Percentiles rank a stretch among this genome's conserved stretches.
Conservation (phyloP, 1,139 yeast species). For the Kurtzmaniella natalensis region DNA sequence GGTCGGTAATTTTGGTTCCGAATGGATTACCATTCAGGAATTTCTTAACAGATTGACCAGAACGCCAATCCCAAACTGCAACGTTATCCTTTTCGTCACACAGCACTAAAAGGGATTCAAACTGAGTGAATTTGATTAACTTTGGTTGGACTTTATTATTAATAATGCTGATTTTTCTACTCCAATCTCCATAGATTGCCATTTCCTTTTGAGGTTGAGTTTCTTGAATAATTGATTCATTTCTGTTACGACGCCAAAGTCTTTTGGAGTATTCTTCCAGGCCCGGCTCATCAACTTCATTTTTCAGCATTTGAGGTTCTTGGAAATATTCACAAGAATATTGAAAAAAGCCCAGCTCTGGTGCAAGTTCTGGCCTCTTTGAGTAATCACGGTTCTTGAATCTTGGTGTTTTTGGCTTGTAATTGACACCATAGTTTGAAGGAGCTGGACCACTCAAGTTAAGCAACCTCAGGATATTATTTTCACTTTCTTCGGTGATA, state of each 20-base stretch:
- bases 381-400: constrained; percentile 37
- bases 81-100: constrained; percentile 84
- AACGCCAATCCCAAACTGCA: constrained; percentile 87
- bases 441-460: constrained; percentile 36
- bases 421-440: constrained; percentile 47
- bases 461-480: constrained; percentile 34
- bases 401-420: constrained; percentile 49
- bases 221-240: constrained; percentile 78
- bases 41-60: constrained; percentile 50
- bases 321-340: constrained; percentile 91
- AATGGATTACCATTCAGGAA: constrained; percentile 84
- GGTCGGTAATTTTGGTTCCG: constrained; percentile 84
- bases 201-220: constrained; percentile 87
- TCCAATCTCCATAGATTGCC: constrained; percentile 87
- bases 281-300: constrained; percentile 90
- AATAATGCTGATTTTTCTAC: constrained; percentile 52
- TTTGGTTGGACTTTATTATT: constrained; percentile 81
- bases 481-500: constrained; percentile 38
- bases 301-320: constrained; percentile 90
- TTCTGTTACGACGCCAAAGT: constrained; percentile 86
- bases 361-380: constrained; percentile 49
- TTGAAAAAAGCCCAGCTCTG: constrained; percentile 74
- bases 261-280: constrained; percentile 80
- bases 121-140: constrained; percentile 77
- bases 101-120: constrained; percentile 77